Evolutionary conservation across 2,329 filamentous ascomycete species (phyloP).

Genomic region (Ascochyta clinopodiicola): DNA sequence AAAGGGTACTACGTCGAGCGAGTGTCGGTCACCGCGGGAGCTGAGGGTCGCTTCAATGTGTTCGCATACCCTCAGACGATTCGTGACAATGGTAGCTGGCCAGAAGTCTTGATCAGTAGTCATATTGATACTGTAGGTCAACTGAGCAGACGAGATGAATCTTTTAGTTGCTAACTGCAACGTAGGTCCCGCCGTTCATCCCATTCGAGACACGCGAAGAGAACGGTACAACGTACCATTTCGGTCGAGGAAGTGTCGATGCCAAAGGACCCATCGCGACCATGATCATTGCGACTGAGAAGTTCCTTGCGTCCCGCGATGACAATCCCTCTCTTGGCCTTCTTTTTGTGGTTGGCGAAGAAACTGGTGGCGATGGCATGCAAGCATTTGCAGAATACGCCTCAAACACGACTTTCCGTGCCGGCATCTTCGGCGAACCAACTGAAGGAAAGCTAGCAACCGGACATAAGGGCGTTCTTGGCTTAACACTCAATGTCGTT

Average conservation of each 20-base stretch:
- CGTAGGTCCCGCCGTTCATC: conserved; percentile 64
- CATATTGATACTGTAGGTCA: conserved; percentile 73
- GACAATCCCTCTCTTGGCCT: conserved; percentile 49
- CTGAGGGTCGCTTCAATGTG: conserved; percentile 71
- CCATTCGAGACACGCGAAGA: conserved; percentile 62
- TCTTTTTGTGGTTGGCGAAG: conserved; percentile 78
- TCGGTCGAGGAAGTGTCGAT: conserved; percentile 75
- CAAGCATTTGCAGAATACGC: conserved; percentile 45
- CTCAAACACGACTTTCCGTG: conserved; percentile 58
- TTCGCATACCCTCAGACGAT: conserved; percentile 64
- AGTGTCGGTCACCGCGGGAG: conserved; percentile 44
- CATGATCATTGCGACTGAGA: conserved; percentile 71
- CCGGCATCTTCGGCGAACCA: conserved; percentile 89
- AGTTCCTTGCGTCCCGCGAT: conserved; percentile 54
- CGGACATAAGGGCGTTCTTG: conserved; percentile 85
- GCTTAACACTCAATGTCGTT: conserved; percentile 68
- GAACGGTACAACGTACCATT: conserved; percentile 57
- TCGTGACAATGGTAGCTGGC: conserved; percentile 52
- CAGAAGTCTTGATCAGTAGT: conserved; percentile 69
- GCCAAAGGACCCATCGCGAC: conserved; percentile 65
- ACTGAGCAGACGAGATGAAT: not conserved
- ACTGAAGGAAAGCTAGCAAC: conserved; percentile 85
- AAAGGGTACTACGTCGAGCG: conserved; percentile 59
- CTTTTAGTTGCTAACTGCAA: not conserved
- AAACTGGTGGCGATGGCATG: conserved; percentile 83